Percentiles rank a stretch among this genome's conserved stretches.
phyloP scores from a whole-genome alignment of 1,284 basidiomycete genomes.

The Ganoderma meredithae region DNA sequence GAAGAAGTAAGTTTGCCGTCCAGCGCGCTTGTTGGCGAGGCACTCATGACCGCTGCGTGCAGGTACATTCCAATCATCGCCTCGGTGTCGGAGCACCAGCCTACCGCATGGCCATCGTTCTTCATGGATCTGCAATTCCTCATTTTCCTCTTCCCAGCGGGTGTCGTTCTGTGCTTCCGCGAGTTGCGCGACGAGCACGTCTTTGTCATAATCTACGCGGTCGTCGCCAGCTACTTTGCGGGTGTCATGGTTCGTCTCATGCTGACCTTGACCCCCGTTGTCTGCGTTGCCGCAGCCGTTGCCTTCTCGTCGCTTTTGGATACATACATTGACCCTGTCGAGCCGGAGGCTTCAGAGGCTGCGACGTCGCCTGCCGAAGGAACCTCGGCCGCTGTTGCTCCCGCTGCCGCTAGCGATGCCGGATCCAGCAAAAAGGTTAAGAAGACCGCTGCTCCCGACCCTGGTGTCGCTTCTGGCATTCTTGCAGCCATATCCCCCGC shows the following conservation, averaged over 20 bases:
- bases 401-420: slow-evolving; percentile 41
- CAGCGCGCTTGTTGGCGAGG: slow-evolving; percentile 18
- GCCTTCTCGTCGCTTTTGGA: slow-evolving; percentile 91
- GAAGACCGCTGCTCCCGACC: slow-evolving; percentile 46
- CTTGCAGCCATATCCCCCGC: slow-evolving; percentile 39
- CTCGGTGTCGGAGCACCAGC: slow-evolving; percentile 99
- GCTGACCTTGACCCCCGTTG: slow-evolving; percentile 91
- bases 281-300: slow-evolving; percentile 92
- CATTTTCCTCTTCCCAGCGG: slow-evolving; percentile 97
- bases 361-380: slow-evolving; percentile 28
- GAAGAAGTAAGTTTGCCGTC: slow-evolving; percentile 70
- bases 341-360: slow-evolving; percentile 58
- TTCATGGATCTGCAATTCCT: slow-evolving; percentile 99
- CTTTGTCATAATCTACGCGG: slow-evolving; percentile 98
- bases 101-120: slow-evolving; percentile 99
- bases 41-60: slow-evolving; percentile 21
- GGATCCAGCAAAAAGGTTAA: slow-evolving; percentile 65
- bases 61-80: slow-evolving; percentile 98
- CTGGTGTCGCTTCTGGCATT: slow-evolving; percentile 52
- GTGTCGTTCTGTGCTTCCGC: slow-evolving; percentile 93
- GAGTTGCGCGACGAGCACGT: slow-evolving; percentile 96
- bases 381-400: slow-evolving; percentile 39
- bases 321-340: slow-evolving; percentile 82
- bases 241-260: slow-evolving; percentile 99
- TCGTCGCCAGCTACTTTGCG: slow-evolving; percentile 97